Evolutionary conservation across 2,329 filamentous ascomycete species (phyloP), one percentile per base, ranked within the genome.

Genomic region (Fusarium compactum): DNA sequence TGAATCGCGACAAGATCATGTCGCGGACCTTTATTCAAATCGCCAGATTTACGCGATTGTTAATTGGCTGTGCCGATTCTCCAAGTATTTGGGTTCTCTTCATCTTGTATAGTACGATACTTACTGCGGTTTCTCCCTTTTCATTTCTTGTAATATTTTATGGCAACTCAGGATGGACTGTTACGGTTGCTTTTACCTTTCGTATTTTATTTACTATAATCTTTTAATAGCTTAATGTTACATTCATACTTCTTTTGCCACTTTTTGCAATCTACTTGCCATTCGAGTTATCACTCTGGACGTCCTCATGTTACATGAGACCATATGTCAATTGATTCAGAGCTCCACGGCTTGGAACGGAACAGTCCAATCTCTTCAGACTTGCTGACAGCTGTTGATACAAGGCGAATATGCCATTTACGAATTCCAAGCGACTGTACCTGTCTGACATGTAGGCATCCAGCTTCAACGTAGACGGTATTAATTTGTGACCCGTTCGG

Each of bases 1-100:
- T 67, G 51, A n/a, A 2, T 7, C 15, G 0, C 20, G 25, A 25
- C 7, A 40, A 11, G 30, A 67, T 30, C 45, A 43, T 3, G 16
- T 67, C 3, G 46, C 20, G 0, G 44, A 53, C 2, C 46, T 53
- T 12, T 58, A 5, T 67, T 51, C 18, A 48, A 47, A 3, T 25
- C n/a, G 3, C 30, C 55, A 11, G 57, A 16, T 63, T 6, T 58
- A 58, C 18, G 46, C 29, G 1, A 67, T 46, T 45, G 63, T 46
- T 0, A 40, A 67, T 7, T 58, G 58, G 14, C 3, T 67, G 20
- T 67, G 63, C 6, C 10, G 29, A 11, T 20, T 67, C 3, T 5
- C 2, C 61, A 20, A 29, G 30, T 14, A 0, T n/a, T n/a, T 18
- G 2, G 8, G 2, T 8, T 22, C 22, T 24, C 5, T 8, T 20